Evolutionary conservation across 306 rosid genomes (phyloP), one percentile per base, ranked within the genome.

Genomic region (Morella rubra): DNA sequence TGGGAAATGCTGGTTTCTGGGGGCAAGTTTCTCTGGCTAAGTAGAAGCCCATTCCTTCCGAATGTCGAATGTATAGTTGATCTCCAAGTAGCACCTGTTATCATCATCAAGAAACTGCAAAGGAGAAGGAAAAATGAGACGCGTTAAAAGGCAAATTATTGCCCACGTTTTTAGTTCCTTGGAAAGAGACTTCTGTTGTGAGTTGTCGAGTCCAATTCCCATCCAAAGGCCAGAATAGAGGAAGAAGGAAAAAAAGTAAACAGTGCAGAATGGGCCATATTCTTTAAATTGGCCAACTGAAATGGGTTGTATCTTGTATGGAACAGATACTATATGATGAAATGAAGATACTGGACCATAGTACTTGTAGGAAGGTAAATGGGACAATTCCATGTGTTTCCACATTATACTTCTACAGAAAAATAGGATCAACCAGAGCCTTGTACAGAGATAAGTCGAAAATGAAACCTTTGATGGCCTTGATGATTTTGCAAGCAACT

Each of bases 41-140:
- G 79, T 51, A 55, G 84, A 80, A 41, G 69, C 90, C 97, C 98
- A 93, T 6, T 93, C 96, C 88, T 84, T 93, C 76, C 85, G 76
- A 78, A 93, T 93, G 68, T 90, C 96, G 69, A 93, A 91, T 61
- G 86, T 83, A 86, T 93, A 93, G 83, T 91, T 91, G 83, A 93
- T 91, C 90, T 91, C 97, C 91, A 91, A 87, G 89, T 90, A 86
- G 90, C 97, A 87, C 82, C 88, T 91, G 87, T 91, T 88, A 87
- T 93, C 97, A 83, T 93, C 98, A 75, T 93, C 98, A 73, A 83
- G 75, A 83, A 93, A 93, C 97, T 93, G 91, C 18, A 79, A 69
- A 52, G 37, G 3, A 59, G 8, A 32, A 20, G 41, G 53, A 42
- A 7, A 71, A 8, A 51, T 10, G 42, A 68, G 60, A 22, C 50